Evolutionary conservation across 768 basidiomycete species (phyloP), one percentile per base, ranked within the genome.

Genomic region (Termitomyces sp.): DNA sequence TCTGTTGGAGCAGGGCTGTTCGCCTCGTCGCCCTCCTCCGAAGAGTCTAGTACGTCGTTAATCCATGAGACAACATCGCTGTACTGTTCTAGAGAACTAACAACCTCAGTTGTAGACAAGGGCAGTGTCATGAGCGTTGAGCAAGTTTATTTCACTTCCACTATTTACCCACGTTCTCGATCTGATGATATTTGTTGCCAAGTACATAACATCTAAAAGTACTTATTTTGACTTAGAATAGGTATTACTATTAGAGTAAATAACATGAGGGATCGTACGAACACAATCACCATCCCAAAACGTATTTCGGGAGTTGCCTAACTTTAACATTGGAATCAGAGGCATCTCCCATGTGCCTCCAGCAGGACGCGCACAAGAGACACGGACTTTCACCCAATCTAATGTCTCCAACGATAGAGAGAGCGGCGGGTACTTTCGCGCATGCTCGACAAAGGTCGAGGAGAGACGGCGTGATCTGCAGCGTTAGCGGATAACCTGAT

Each of bases 361-460:
- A 92, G 68, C 91, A 94, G 4, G 83, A 80, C 6, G 66, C 77
- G 67, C 92, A 94, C 53, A 93, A 65, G 16, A 88, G 58, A 66
- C 85, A 90, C 20, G 90, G 91, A 64, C 83, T 90, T 68, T 93
- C 89, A 10, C 87, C 88, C 6, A 93, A 71, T 43, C 92, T 78
- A 3, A 84, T 71, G 71, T 94, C 91, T 13, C 86, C 86, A 16
- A 83, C 75, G 36, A 94, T 70, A 2, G 88, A 82, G 65, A 81
- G 77, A 3, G 81, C 75, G 0, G 91, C 90, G 2, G 90, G 88
- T 2, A 86, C 82, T 68, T 82, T 89, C 49, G 73, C 68, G 64
- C 91, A 94, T 18, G 77, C 83, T 45, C 85, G 83, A 65, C 91
- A 94, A 9, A 82, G 64, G 57, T 86, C 83, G 16, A 84, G 70